A percentile compares a stretch with the other conserved stretches of the same genome.
phyloP scores from a whole-genome alignment of 495 filamentous ascomycete genomes.

The Neurospora tetraspora region DNA sequence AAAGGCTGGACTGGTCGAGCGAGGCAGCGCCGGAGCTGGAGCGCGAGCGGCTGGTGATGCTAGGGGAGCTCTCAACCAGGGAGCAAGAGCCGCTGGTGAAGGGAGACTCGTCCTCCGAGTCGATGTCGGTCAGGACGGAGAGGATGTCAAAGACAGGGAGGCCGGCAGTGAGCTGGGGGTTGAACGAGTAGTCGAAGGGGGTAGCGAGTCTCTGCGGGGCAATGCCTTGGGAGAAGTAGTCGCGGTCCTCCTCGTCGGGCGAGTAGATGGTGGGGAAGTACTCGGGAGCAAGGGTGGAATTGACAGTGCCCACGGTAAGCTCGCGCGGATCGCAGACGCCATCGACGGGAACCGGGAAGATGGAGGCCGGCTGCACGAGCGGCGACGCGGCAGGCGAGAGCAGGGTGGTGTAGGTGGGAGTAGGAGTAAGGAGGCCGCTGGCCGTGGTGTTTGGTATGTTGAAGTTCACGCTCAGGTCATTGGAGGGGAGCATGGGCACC shows the following conservation, averaged over 20 bases:
- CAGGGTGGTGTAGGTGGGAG: constrained; percentile 38
- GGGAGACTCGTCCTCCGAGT: constrained; percentile 69
- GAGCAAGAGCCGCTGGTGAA: constrained; percentile 69
- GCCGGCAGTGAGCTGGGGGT: constrained; percentile 44
- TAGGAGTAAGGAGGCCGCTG: constrained; percentile 61
- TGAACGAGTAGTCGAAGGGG: constrained; percentile 36
- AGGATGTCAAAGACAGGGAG: constrained; percentile 73
- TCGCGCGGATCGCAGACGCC: constrained; percentile 93
- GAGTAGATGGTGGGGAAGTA: constrained; percentile 50
- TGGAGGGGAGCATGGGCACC: constrained; percentile 37
- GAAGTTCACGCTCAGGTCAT: constrained; percentile 23
- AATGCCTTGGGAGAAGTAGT: constrained; percentile 18
- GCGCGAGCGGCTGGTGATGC: constrained; percentile 64
- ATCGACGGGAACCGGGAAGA: constrained; percentile 33
- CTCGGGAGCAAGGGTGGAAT: constrained; percentile 46
- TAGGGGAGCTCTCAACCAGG: constrained; percentile 43
- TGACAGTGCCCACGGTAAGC: constrained; percentile 64
- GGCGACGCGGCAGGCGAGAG: constrained; percentile 80
- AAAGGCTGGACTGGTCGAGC: constrained; percentile 63
- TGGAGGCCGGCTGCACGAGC: neutral
- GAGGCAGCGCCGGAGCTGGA: constrained; percentile 52
- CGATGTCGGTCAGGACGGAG: constrained; percentile 56
- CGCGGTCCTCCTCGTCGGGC: constrained; percentile 69
- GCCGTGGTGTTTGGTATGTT: constrained; percentile 38
- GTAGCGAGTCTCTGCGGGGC: constrained; percentile 1